Conservation (phyloP, 192 early-diverging fungal genomes). For the Entomortierella beljakovae region DNA sequence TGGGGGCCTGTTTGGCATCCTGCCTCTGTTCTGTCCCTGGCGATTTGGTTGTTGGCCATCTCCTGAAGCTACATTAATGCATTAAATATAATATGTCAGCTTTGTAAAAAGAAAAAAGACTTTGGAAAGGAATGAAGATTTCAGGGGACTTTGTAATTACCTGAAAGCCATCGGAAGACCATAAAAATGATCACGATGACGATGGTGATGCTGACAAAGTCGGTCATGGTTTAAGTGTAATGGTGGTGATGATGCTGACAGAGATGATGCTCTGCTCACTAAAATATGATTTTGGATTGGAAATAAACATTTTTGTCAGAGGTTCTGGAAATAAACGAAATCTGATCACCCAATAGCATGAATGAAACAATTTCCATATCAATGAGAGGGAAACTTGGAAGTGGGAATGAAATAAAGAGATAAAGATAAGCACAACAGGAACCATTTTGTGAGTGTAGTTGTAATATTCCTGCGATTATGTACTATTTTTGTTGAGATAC, state of each 20-base stretch:
- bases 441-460: too few relatives aligned
- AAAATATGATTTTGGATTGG: not conserved
- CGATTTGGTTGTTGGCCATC: constrained; percentile 27
- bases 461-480: too few relatives aligned
- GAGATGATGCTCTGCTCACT: not conserved
- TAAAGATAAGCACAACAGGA: too few relatives aligned
- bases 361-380: too few relatives aligned
- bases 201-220: constrained; percentile 67
- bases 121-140: too few relatives aligned
- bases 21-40: constrained; percentile 48
- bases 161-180: constrained; percentile 67
- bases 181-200: constrained; percentile 69
- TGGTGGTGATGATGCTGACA: not conserved
- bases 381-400: too few relatives aligned
- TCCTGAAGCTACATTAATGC: constrained; percentile 23
- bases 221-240: constrained; percentile 58
- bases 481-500: too few relatives aligned
- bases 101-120: not conserved
- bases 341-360: too few relatives aligned
- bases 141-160: too few relatives aligned
- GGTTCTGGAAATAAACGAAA: too few relatives aligned
- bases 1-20: constrained; percentile 29
- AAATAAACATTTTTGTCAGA: not conserved
- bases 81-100: not conserved
- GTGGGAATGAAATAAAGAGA: too few relatives aligned